A percentile compares a stretch with the other conserved stretches of the same genome.
Evolutionary conservation across 805 yeast genomes (phyloP).

Genomic region (Candida xyloterini): DNA sequence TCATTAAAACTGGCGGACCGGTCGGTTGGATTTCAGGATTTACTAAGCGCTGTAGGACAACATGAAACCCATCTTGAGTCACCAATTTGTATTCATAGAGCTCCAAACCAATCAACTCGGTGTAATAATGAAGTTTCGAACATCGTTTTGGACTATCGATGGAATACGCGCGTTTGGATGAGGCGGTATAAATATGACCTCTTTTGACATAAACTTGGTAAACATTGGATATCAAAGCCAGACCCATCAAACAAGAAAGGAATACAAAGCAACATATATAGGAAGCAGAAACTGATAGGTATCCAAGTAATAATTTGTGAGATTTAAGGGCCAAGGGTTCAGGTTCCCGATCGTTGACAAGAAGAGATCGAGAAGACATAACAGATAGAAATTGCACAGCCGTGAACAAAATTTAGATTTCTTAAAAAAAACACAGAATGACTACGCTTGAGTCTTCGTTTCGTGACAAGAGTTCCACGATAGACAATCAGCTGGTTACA

Average conservation of each 20-base stretch:
- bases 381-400: not conserved
- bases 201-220: constrained; percentile 11
- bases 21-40: constrained; percentile 40
- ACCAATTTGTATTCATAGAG: constrained; percentile 56
- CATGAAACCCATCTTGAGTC: constrained; percentile 77
- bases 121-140: constrained; percentile 60
- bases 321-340: constrained; percentile 13
- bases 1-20: constrained; percentile 59
- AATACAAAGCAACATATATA: constrained; percentile 24
- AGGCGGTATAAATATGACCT: constrained; percentile 7
- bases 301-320: constrained; percentile 9
- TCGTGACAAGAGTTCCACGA: constrained; percentile 9
- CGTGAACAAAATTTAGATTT: not conserved
- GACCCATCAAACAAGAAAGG: constrained; percentile 24
- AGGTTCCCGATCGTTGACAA: constrained; percentile 10
- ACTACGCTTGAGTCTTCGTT: constrained; percentile 1
- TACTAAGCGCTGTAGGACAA: constrained; percentile 62
- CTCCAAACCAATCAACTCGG: constrained; percentile 55
- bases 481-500: constrained; percentile 14
- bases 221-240: constrained; percentile 22
- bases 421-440: not conserved
- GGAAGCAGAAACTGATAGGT: constrained; percentile 12
- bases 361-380: constrained; percentile 10
- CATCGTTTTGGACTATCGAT: constrained; percentile 31
- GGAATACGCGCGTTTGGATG: constrained; percentile 24